Conservation (phyloP, 805 yeast genomes). For the Wickerhamomyces rabaulensis region DNA sequence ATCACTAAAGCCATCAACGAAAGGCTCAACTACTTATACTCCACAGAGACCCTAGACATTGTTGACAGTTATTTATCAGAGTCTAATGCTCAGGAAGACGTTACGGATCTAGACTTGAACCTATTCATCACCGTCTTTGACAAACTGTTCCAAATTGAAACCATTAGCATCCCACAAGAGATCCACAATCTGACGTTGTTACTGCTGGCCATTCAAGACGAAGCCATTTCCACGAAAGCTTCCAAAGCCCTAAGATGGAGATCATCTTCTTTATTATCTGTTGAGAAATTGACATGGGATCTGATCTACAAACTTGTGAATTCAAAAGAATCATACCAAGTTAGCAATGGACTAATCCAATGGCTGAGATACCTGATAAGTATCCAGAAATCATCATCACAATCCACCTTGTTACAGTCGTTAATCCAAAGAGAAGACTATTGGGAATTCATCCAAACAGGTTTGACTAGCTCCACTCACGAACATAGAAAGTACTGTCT, state of each 20-base stretch:
- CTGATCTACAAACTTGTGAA: constrained; percentile 33
- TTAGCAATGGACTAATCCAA: constrained; percentile 42
- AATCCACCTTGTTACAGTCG: constrained; percentile 1
- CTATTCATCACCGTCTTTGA: constrained; percentile 8
- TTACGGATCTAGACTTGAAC: background rate
- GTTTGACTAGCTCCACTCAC: constrained; percentile 50
- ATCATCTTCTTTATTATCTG: constrained; percentile 18
- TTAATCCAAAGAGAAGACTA: constrained; percentile 27
- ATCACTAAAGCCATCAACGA: constrained; percentile 2
- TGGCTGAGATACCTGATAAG: constrained; percentile 50
- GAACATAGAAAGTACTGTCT: constrained; percentile 67
- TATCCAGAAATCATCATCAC: constrained; percentile 7
- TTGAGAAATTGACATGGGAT: constrained; percentile 37
- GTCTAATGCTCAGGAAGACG: background rate
- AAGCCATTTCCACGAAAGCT: constrained; percentile 30
- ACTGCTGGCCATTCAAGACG: constrained; percentile 35
- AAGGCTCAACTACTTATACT: constrained; percentile 5
- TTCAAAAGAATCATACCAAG: constrained; percentile 25
- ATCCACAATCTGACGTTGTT: constrained; percentile 28
- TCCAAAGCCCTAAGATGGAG: constrained; percentile 53
- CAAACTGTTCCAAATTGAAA: constrained; percentile 10
- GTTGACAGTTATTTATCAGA: background rate
- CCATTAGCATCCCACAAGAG: constrained; percentile 1
- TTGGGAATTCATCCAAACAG: constrained; percentile 55
- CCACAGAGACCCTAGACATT: background rate